Base-by-base conservation (phyloP, 306 rosid genomes). In the Malus sieversii region DNA sequence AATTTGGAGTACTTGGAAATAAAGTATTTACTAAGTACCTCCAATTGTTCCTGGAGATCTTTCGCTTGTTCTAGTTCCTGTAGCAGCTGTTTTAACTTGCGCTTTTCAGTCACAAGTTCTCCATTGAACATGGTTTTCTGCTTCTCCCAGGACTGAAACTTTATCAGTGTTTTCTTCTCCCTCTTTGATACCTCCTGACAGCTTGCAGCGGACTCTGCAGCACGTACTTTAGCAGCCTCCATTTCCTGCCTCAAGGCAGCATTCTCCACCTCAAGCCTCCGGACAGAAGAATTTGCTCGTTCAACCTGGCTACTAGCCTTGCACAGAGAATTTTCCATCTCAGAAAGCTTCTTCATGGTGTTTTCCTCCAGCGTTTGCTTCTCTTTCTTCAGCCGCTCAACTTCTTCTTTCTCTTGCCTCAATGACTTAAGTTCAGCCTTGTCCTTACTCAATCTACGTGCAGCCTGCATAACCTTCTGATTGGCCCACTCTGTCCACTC, bases 401-500 rank as follows among this genome's bases (percentile, higher is more conserved):
- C 91, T 79, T 95, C 98, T 45, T 95, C 98, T 82, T 86, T 90
- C 86, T 95, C 98, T 87, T 86, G 90, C 74, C 89, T 90, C 58
- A 95, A 83, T 46, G 84, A 82, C 87, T 85, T 92, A 10, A 92
- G 96, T 75, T 92, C 96, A 40, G 85, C 90, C 81, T 87, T 95
- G 82, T 95, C 97, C 88, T 90, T 92, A 73, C 97, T 75, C 81
- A 95, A 85, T 78, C 96, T 84, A 76, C 92, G 87, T 51, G 98
- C 97, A 77, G 97, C 97, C 82, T 95, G 97, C 98, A 92, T 90
- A 68, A 95, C 93, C 87, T 92, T 95, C 81, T 92, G 97, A 77
- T 95, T 92, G 52, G 91, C 97, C 97, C 97, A 95, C 75, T 95
- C 93, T 57, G 90, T 92, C 98, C 98, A 95, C 85, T 90, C 96